phyloP scores from a whole-genome alignment of 805 yeast genomes.

The Tetrapisispora taiwanensis region DNA sequence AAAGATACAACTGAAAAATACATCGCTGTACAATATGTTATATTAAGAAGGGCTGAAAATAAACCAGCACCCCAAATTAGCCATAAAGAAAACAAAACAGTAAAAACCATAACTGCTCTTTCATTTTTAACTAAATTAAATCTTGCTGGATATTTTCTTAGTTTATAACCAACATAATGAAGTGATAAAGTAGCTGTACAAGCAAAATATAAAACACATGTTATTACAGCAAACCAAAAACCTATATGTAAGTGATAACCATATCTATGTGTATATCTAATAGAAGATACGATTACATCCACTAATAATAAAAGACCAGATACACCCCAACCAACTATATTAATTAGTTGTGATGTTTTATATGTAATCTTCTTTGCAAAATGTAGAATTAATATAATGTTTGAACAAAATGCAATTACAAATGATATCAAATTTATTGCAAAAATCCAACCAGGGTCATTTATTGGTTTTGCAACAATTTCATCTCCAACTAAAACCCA shows the following conservation, averaged over 20 bases:
- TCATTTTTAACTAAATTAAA: conserved; percentile 61
- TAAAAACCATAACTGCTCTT: conserved; percentile 62
- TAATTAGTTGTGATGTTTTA: conserved; percentile 48
- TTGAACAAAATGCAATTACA: conserved; percentile 55
- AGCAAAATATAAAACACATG: conserved; percentile 48
- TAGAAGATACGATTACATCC: conserved; percentile 24
- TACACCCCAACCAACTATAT: conserved; percentile 53
- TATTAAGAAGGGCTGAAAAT: conserved; percentile 36
- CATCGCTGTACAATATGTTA: conserved; percentile 55
- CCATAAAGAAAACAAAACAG: conserved; percentile 59
- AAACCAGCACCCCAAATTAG: conserved; percentile 58
- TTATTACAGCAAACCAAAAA: conserved; percentile 68
- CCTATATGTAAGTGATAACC: conserved; percentile 41
- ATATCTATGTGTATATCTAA: conserved; percentile 12
- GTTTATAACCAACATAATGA: conserved; percentile 53
- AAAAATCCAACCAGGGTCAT: conserved; percentile 36
- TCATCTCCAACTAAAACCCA: conserved; percentile 7
- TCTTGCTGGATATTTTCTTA: conserved; percentile 54
- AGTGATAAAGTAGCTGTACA: conserved; percentile 44
- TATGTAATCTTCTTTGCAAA: conserved; percentile 52
- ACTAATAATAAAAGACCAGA: conserved; percentile 47
- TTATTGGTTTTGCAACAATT: conserved; percentile 8
- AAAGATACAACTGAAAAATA: conserved; percentile 67
- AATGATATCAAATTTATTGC: conserved; percentile 55
- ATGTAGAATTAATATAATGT: conserved; percentile 58